Evolutionary conservation across 1,139 yeast genomes (phyloP).

Genomic region (Debaryomyces nepalensis): DNA sequence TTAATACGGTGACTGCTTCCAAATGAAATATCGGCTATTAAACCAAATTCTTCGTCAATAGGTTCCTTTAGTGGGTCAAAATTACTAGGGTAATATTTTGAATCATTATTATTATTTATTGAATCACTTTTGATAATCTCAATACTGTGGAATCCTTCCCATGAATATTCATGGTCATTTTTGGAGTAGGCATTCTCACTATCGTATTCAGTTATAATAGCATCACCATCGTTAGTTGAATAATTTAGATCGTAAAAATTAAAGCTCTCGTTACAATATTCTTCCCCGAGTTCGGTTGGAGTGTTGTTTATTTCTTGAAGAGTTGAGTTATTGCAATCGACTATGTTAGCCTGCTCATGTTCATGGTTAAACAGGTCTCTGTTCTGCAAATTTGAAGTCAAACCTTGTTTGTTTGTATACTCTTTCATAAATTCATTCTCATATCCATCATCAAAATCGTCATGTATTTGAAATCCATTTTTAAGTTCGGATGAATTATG

Average conservation of each 20-base stretch:
- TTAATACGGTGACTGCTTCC: slow-evolving; percentile 24
- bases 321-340: not conserved
- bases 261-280: slow-evolving; percentile 13
- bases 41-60: slow-evolving; percentile 15
- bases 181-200: slow-evolving; percentile 13
- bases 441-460: slow-evolving; percentile 33
- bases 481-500: slow-evolving; percentile 6
- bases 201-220: slow-evolving; percentile 14
- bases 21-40: slow-evolving; percentile 21
- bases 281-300: slow-evolving; percentile 16
- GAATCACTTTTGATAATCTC: slow-evolving; percentile 3
- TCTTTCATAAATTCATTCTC: slow-evolving; percentile 28
- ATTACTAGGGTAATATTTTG: slow-evolving; percentile 9
- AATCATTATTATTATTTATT: slow-evolving; percentile 1
- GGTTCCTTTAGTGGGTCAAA: slow-evolving; percentile 14
- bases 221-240: slow-evolving; percentile 13
- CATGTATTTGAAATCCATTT: slow-evolving; percentile 18
- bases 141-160: slow-evolving; percentile 12
- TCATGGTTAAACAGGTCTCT: not conserved
- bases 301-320: slow-evolving; percentile 12
- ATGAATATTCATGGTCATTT: slow-evolving; percentile 12
- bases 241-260: slow-evolving; percentile 14
- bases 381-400: not conserved
- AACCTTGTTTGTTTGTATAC: slow-evolving; percentile 6
- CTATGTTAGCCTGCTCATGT: not conserved